Evolutionary conservation across 1,284 basidiomycete species (phyloP), one percentile per base, ranked within the genome.

Genomic region (Cutaneotrichosporon sp.): DNA sequence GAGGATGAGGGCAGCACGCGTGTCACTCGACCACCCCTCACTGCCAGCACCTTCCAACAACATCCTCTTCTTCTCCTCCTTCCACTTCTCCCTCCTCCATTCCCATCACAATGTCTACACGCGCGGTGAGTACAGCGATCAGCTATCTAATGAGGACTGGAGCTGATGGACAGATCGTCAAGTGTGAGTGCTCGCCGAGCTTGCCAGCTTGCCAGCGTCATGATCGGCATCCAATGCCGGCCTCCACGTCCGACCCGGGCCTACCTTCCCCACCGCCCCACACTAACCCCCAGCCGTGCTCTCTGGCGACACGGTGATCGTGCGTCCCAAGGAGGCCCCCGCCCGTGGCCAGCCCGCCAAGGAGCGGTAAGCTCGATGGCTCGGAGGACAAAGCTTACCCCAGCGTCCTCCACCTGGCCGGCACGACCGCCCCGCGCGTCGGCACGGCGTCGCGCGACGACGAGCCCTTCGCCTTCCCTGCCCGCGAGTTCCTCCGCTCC

Each of bases 401-500:
- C 70, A 94, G 92, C 60, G 84, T 94, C 59, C 82, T 97, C 52
- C 90, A 95, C 79, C 84, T 97, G 54, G 91, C 90, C 46, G 92
- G 94, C 68, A 82, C 95, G 53, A 79, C 84, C 22, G 88, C 92
- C 27, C 93, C 93, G 6, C 85, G 90, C 52, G 81, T 92, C 71
- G 93, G 93, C 14, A 90, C 87, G 10, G 82, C 87, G 25, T 84
- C 85, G 25, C 84, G 93, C 62, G 90, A 92, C 68, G 94, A 97
- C 75, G 93, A 97, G 90, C 87, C 89, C 10, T 93, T 89, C 85
- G 91, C 94, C 5, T 97, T 90, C 75, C 90, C 95, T 74, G 88
- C 93, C 46, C 89, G 95, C 72, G 95, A 98, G 81, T 97, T 89
- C 79, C 84, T 98, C 42, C 89, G 95, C 54, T 82, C 87, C 42